Evolutionary conservation across 2,329 filamentous ascomycete genomes (phyloP).

Genomic region (Aspergillus flavus): DNA sequence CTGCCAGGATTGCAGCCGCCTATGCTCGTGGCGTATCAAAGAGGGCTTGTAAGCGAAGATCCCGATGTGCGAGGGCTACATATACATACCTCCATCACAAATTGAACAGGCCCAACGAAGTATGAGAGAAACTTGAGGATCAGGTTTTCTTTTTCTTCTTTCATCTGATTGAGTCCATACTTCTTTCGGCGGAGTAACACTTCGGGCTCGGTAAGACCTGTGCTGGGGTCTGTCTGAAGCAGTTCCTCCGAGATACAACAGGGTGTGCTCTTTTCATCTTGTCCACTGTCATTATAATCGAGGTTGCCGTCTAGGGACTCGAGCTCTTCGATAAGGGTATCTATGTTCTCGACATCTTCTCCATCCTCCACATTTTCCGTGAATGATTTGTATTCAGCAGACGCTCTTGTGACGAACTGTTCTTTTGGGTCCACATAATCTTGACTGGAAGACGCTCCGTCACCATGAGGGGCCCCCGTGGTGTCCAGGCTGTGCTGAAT

Average conservation of each 20-base stretch:
- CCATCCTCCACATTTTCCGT: conserved; percentile 51
- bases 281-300: conserved; percentile 62
- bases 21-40: conserved; percentile 28
- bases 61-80: conserved; percentile 14
- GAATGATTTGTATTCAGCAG: not conserved
- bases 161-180: conserved; percentile 86
- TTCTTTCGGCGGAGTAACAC: conserved; percentile 67
- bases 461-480: not conserved
- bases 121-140: conserved; percentile 79
- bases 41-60: not conserved
- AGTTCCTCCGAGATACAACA: conserved; percentile 71
- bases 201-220: conserved; percentile 73
- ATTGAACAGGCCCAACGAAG: conserved; percentile 88
- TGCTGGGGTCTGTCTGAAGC: conserved; percentile 73
- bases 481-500: not conserved
- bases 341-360: conserved; percentile 81
- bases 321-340: conserved; percentile 77
- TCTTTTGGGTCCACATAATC: not conserved
- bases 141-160: conserved; percentile 84
- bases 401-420: not conserved
- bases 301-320: conserved; percentile 77
- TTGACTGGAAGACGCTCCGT: not conserved
- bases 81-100: conserved; percentile 80
- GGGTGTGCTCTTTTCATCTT: conserved; percentile 55
- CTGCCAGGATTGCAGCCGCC: conserved; percentile 77